phyloP scores from a whole-genome alignment of 495 filamentous ascomycete species.

The Rhypophila decipiens region DNA sequence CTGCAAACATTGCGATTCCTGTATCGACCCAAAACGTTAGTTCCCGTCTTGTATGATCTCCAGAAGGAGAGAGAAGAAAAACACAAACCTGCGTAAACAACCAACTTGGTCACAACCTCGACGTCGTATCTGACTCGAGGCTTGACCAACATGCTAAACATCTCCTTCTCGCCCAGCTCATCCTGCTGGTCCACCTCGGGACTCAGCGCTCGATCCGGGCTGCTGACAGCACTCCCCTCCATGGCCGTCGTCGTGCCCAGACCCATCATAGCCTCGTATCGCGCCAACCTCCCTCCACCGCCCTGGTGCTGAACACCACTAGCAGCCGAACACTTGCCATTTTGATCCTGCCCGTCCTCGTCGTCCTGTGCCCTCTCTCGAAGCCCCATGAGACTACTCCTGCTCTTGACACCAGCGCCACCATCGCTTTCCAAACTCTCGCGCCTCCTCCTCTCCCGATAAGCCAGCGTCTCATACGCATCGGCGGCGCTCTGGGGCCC shows the following conservation, averaged over 20 bases:
- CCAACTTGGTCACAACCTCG: constrained; percentile 91
- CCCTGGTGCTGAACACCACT: constrained; percentile 26
- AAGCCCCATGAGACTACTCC: constrained; percentile 17
- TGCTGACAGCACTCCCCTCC: constrained; percentile 9
- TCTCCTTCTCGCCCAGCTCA: constrained; percentile 62
- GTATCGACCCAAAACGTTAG: constrained; percentile 7
- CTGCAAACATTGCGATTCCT: constrained; percentile 73
- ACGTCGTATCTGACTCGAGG: constrained; percentile 94
- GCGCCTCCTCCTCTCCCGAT: constrained; percentile 70
- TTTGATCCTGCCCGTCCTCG: constrained; percentile 8
- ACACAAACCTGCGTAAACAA: constrained; percentile 78
- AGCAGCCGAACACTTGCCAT: constrained; percentile 18
- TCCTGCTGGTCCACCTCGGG: constrained; percentile 31
- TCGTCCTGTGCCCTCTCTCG: constrained; percentile 8
- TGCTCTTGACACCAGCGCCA: constrained; percentile 14
- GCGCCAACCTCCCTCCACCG: constrained; percentile 42
- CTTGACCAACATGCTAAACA: constrained; percentile 78
- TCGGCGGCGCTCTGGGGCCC: constrained; percentile 94
- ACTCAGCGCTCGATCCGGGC: neutral
- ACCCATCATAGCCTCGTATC: constrained; percentile 68
- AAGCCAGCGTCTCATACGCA: constrained; percentile 93
- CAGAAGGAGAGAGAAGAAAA: neutral
- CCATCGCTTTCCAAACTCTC: constrained; percentile 54
- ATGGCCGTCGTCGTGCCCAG: constrained; percentile 42
- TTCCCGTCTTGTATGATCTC: neutral